These are phyloP conservation scores for Davidsoniella neocaledoniae DNA, from an alignment of 2,329 filamentous ascomycete genomes.

Conservation along the genomic window DNA sequence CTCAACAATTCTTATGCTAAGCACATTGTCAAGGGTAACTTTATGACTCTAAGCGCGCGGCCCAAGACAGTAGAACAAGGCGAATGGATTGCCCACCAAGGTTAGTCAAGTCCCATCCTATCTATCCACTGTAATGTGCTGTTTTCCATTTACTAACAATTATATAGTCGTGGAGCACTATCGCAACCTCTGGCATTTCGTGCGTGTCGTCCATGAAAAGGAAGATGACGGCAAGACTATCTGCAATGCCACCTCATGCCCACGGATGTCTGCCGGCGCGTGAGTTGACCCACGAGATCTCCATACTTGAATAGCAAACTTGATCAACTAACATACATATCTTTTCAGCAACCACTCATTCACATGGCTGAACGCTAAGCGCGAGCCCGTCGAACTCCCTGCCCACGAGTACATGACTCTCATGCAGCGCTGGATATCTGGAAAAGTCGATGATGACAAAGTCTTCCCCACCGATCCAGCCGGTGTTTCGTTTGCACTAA, in stretches of 20 bases:
- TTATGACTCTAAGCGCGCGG: conserved; percentile 84
- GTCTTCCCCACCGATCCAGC: conserved; percentile 82
- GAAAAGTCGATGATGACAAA: conserved; percentile 77
- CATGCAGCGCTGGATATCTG: conserved; percentile 92
- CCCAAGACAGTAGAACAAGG: conserved; percentile 87
- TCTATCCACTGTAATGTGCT: too few species aligned
- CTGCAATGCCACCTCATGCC: conserved; percentile 71
- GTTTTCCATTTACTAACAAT: too few species aligned
- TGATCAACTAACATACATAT: not conserved
- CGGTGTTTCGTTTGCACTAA: conserved; percentile 48
- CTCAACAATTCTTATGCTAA: conserved; percentile 59
- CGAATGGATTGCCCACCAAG: conserved; percentile 92
- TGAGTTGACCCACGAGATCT: conserved; percentile 33
- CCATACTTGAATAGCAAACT: too few species aligned
- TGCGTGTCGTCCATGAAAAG: conserved; percentile 72
- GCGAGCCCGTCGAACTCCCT: conserved; percentile 78
- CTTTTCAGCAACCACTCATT: conserved; percentile 65
- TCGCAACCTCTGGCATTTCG: conserved; percentile 73
- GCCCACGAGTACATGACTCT: conserved; percentile 88
- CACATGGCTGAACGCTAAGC: conserved; percentile 83
- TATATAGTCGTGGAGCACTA: conserved; percentile 75
- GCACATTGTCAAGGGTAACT: conserved; percentile 92
- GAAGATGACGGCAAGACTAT: conserved; percentile 63
- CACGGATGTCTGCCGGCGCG: conserved; percentile 87
- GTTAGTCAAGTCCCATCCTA: conserved; percentile 30